These are phyloP conservation scores for Saussurea involucrata DNA, from an alignment of 129 eudicot genomes.

Conservation along the genomic window DNA sequence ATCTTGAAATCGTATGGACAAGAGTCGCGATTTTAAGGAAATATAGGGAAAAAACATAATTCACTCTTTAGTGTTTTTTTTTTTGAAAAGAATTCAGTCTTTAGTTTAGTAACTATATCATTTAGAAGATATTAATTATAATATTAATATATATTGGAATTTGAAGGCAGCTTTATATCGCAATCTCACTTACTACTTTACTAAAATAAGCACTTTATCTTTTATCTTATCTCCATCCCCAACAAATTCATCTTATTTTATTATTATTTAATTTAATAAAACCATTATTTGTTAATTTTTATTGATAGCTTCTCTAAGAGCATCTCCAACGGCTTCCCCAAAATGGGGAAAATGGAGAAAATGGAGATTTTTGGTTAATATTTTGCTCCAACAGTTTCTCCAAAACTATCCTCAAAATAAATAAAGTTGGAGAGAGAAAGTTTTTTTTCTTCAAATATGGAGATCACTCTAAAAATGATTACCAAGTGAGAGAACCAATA, in stretches of 20 bases:
- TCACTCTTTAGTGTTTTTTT: background rate
- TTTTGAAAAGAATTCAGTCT: no score
- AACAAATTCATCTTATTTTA: slow-evolving; percentile 12
- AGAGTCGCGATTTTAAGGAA: background rate
- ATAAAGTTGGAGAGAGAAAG: no score
- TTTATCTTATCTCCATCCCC: slow-evolving; percentile 29
- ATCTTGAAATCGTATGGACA: background rate
- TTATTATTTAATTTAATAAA: background rate
- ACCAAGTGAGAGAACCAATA: no score
- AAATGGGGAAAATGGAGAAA: no score
- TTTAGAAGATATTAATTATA: background rate
- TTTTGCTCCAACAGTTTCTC: no score
- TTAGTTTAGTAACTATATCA: no score
- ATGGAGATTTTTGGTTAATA: no score
- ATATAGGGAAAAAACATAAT: background rate
- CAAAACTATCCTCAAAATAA: no score
- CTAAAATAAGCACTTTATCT: slow-evolving; percentile 33
- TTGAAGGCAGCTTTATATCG: slow-evolving; percentile 39
- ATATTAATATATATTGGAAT: slow-evolving; percentile 17
- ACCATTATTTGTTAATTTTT: background rate
- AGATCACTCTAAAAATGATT: no score
- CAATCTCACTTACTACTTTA: slow-evolving; percentile 23
- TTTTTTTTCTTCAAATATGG: no score
- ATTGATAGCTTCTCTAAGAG: no score
- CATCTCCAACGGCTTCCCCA: no score